Percentiles rank a stretch among this genome's conserved stretches.
Conservation (phyloP, 257 asterid genomes). For the Scutellaria barbata region DNA sequence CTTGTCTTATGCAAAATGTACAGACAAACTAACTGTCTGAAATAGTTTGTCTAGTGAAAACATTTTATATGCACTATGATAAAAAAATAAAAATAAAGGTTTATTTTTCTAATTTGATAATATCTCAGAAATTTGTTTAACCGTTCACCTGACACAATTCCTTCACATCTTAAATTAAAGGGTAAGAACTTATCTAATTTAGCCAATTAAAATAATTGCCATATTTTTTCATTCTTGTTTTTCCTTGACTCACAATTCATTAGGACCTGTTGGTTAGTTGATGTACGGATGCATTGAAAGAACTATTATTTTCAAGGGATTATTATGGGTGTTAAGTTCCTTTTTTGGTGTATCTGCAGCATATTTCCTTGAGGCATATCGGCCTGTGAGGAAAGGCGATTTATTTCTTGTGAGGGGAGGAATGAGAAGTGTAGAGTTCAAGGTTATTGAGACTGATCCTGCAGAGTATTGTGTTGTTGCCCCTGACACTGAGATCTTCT, state of each 20-base stretch:
- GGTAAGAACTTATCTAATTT: neutral
- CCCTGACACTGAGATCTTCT: slow-evolving; percentile 50
- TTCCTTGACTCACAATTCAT: neutral
- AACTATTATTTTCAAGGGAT: neutral
- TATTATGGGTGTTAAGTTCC: neutral
- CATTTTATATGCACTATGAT: neutral
- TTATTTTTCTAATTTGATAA: neutral
- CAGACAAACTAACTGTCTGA: neutral
- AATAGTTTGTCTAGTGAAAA: slow-evolving; percentile 8
- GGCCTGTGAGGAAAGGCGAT: slow-evolving; percentile 64
- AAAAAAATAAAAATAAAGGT: neutral
- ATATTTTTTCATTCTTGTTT: neutral
- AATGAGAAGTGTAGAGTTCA: slow-evolving; percentile 69
- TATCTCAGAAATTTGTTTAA: neutral
- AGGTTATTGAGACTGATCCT: slow-evolving; percentile 62
- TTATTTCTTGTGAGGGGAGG: slow-evolving; percentile 62
- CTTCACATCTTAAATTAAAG: neutral
- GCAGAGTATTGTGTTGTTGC: slow-evolving; percentile 63
- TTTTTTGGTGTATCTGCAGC: slow-evolving; percentile 41
- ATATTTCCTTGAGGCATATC: slow-evolving; percentile 58
- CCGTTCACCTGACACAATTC: neutral
- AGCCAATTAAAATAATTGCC: neutral
- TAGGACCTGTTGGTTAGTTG: neutral
- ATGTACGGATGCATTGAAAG: neutral
- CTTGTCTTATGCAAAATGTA: neutral